phyloP scores from a whole-genome alignment of 2,329 filamentous ascomycete genomes.

The Trichoderma sp. region DNA sequence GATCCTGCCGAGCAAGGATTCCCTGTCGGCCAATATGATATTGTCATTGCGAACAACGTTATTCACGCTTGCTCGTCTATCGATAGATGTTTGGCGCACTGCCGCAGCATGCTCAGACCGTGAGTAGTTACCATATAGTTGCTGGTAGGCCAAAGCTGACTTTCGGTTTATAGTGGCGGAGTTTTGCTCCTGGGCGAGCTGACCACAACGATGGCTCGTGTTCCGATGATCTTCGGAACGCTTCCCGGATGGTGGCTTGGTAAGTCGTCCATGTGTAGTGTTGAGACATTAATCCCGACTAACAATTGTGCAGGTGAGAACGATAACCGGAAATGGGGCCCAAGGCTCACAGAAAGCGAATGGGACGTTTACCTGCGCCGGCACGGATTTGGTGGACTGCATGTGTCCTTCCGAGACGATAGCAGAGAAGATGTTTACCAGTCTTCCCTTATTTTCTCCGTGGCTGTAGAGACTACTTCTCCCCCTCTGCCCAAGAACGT shows the following conservation, averaged over 20 bases:
- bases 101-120: not conserved
- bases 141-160: not conserved
- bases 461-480: not conserved
- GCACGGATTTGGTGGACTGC: not conserved
- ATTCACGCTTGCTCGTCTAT: not conserved
- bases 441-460: not conserved
- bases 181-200: not conserved
- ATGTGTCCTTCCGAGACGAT: not conserved
- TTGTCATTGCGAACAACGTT: not conserved
- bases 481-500: not conserved
- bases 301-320: not conserved
- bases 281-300: not conserved
- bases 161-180: not conserved
- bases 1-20: not conserved
- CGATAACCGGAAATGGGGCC: not conserved
- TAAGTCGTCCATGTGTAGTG: not conserved
- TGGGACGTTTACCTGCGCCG: not conserved
- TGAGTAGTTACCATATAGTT: not conserved
- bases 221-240: not conserved
- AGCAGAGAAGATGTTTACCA: not conserved
- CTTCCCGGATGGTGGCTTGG: not conserved
- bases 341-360: not conserved
- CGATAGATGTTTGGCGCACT: not conserved
- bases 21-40: not conserved
- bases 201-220: not conserved